phyloP scores from a whole-genome alignment of 768 basidiomycete genomes.

The Myochromella boudieri region DNA sequence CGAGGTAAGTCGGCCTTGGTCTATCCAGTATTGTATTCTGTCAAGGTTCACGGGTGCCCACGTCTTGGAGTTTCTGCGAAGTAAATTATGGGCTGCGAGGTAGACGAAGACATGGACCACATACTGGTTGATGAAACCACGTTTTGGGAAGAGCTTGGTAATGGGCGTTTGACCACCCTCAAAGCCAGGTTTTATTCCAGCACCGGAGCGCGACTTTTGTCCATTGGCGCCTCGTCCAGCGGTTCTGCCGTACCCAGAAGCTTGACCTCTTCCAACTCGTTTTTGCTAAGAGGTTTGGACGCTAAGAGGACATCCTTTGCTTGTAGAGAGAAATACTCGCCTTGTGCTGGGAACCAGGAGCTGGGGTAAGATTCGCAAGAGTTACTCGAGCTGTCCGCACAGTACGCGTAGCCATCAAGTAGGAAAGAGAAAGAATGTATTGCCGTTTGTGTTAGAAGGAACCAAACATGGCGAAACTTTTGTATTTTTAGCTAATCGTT shows the following conservation, averaged over 20 bases:
- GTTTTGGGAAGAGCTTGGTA: slow-evolving; percentile 87
- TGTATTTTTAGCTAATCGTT: too few relatives aligned
- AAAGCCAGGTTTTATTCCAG: slow-evolving; percentile 81
- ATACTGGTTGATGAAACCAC: slow-evolving; percentile 91
- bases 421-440: too few relatives aligned
- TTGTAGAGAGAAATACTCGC: slow-evolving; percentile 33
- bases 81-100: neutral
- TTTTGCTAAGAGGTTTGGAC: slow-evolving; percentile 64
- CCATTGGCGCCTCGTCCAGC: slow-evolving; percentile 95
- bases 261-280: slow-evolving; percentile 93
- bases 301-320: too few relatives aligned
- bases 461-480: too few relatives aligned
- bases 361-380: slow-evolving; percentile 75
- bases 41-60: slow-evolving; percentile 88
- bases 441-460: too few relatives aligned
- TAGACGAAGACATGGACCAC: slow-evolving; percentile 22
- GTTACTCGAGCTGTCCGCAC: slow-evolving; percentile 40
- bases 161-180: slow-evolving; percentile 98
- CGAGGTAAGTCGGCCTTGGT: slow-evolving; percentile 76
- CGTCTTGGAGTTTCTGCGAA: slow-evolving; percentile 62
- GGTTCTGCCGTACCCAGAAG: slow-evolving; percentile 88
- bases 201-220: slow-evolving; percentile 89
- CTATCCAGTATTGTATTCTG: slow-evolving; percentile 88
- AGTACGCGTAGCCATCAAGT: slow-evolving; percentile 42
- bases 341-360: slow-evolving; percentile 65